Evolutionary conservation across 495 filamentous ascomycete genomes (phyloP), one percentile per base, ranked within the genome.

Genomic region (Penicillium pancosmium): DNA sequence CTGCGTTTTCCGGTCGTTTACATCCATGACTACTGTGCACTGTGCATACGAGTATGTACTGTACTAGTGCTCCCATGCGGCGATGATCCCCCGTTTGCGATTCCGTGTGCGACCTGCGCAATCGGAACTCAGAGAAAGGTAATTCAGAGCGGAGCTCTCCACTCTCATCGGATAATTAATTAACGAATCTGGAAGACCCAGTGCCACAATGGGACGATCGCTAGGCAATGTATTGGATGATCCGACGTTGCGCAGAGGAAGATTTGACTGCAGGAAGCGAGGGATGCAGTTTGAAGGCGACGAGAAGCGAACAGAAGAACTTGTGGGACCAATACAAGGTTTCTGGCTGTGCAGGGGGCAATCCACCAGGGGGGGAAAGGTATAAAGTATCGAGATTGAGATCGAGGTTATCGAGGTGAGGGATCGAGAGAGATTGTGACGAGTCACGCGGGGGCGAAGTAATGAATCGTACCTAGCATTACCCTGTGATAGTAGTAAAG

Each of bases 11-110:
- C 68, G 66, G 47, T 55, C 59, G 51, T 65, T 69, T 51, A 54
- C 56, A n/a, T 76, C 67, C 73, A 75, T 76, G 43, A 51, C 65
- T 54, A 48, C 54, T 62, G 55, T 40, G 66, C 70, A 72, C 54
- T 62, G 55, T 40, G 66, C 70, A 72, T 71, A 48, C 59, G 23
- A 23, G 19, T 21, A 21, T 21, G 19, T 21, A 21, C n/a, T 21
- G 19, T 21, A 21, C 19, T 21, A 21, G 19, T 21, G 2, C 35
- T 38, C 64, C 40, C 40, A 48, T 48, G 68, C 67, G 67, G 64
- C 41, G 67, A 44, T 9, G 61, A 59, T 67, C 64, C 63, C 59
- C 60, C 60, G 64, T 62, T 57, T 59, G 59, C 52, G 61, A 59
- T 60, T 54, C 58, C 53, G 25, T 48, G 54, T 55, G 55, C 40